Evolutionary conservation across 768 basidiomycete genomes (phyloP), one percentile per base, ranked within the genome.

Genomic region (Rhodotorula babjevae): DNA sequence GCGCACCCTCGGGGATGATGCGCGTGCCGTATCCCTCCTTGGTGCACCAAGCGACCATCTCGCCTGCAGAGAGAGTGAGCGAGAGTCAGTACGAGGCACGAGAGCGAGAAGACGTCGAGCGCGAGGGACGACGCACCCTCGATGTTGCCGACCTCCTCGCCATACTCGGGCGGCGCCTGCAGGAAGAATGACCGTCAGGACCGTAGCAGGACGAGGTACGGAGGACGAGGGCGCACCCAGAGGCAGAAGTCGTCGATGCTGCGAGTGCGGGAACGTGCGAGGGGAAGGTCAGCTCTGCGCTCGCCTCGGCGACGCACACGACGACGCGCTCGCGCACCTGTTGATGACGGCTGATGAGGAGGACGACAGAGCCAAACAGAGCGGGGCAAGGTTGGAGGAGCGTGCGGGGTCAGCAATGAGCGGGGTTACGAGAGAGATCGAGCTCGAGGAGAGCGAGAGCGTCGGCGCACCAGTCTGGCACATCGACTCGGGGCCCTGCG

Each of bases 1-100:
- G 80, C 46, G 89, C 84, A 29, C 87, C 88, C 0, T 78, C 80
- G n/a, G 89, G 89, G 47, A 92, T 90, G 65, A 88, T 78, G 69
- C 91, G 88, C 8, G 89, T 87, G 5, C 91, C 91, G 65, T 85
- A 86, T 12, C 86, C 86, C 79, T 73, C 69, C 61, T 79, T 78
- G 40, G 80, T 81, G 76, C 81, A 81, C 71, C 73, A 81, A 1
- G 81, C 80, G 21, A 81, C 79, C 67, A 79, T 77, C 71, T 72
- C 73, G 50, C 68, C 62, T 68, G 18, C 36, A 65, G 63, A 44
- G 70, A 23, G 27, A 33, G 33, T 25, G 52, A 44, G 57, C 29
- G 46, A 49, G 16, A 11, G 47, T 27, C 14, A 57, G 56, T 6
- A 5, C 10, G 27, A 2, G 3, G 31, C 10, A 15, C 7, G 40